Conservation (phyloP, 164 flowering plant species). For the Euptelea pleiosperma region DNA sequence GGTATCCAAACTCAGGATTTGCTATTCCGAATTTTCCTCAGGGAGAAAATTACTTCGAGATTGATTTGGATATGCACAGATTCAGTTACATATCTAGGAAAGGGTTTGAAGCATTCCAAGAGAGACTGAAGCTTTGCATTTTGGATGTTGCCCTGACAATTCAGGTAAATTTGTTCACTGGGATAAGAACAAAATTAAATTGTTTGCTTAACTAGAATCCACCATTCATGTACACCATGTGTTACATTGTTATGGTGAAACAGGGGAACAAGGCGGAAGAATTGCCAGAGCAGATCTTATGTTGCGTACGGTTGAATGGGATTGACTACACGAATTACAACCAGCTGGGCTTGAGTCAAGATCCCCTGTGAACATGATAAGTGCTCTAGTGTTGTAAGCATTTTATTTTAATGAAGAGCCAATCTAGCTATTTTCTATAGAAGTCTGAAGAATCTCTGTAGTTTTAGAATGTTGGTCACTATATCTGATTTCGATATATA, state of each 20-base stretch:
- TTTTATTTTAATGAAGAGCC: conserved; percentile 8
- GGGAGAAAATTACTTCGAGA: conserved; percentile 92
- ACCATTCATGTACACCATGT: no score
- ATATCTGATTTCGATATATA: background rate
- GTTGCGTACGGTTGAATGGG: conserved; percentile 79
- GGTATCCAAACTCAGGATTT: no score
- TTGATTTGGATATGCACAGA: conserved; percentile 95
- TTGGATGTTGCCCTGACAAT: conserved; percentile 88
- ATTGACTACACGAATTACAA: conserved; percentile 72
- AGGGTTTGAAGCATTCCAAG: conserved; percentile 82
- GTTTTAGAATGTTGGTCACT: background rate
- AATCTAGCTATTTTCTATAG: background rate
- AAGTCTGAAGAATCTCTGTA: conserved; percentile 3
- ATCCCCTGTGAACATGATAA: conserved; percentile 23
- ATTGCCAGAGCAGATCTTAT: conserved; percentile 88
- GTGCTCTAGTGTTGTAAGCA: conserved; percentile 18
- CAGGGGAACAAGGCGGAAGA: conserved; percentile 97
- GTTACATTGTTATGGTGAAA: conserved; percentile 8
- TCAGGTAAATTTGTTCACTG: conserved; percentile 57
- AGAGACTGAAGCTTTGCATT: conserved; percentile 62
- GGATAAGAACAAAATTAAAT: background rate
- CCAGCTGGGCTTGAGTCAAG: conserved; percentile 54
- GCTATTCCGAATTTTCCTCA: conserved; percentile 25
- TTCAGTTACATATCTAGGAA: conserved; percentile 93
- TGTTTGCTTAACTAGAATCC: background rate